Conservation (phyloP, 2,329 filamentous ascomycete species). For the Hypomyces perniciosus region DNA sequence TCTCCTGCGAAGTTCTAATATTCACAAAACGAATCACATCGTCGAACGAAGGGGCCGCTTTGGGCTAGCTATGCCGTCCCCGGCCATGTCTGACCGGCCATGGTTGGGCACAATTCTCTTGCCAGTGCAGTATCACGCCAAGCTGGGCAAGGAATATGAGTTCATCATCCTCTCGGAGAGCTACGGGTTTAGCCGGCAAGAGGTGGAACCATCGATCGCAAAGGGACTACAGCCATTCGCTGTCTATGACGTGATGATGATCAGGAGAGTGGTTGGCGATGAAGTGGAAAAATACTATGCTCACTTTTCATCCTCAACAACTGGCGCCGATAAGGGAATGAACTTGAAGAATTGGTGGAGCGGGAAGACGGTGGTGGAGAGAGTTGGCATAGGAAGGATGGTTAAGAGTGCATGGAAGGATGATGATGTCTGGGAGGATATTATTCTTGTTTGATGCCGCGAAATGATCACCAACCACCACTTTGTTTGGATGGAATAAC, state of each 20-base stretch:
- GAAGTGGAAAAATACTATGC: not conserved
- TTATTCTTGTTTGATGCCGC: not conserved
- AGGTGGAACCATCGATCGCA: conserved; percentile 1
- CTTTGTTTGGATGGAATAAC: too few relatives aligned
- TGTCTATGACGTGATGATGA: conserved; percentile 9
- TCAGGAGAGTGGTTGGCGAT: not conserved
- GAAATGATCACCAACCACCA: too few relatives aligned
- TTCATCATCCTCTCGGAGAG: conserved; percentile 8
- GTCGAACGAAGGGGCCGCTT: conserved; percentile 6
- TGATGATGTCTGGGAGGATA: conserved; percentile 6
- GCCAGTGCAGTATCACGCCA: conserved; percentile 5
- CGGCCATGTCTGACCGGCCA: not conserved
- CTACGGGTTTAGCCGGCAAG: conserved; percentile 6
- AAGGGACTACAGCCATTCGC: not conserved
- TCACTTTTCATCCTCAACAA: not conserved
- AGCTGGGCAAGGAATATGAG: conserved; percentile 3
- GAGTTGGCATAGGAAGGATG: conserved; percentile 5
- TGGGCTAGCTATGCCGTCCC: conserved; percentile 2
- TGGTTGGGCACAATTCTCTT: conserved; percentile 6
- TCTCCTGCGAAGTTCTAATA: not conserved
- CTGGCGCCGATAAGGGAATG: not conserved
- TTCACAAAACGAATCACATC: not conserved
- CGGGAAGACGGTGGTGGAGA: conserved; percentile 5
- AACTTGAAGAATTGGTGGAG: not conserved
- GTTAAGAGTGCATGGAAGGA: conserved; percentile 2